Evolutionary conservation across 2,329 filamentous ascomycete genomes (phyloP).

Genomic region (Ophiostoma himal-ulmi): DNA sequence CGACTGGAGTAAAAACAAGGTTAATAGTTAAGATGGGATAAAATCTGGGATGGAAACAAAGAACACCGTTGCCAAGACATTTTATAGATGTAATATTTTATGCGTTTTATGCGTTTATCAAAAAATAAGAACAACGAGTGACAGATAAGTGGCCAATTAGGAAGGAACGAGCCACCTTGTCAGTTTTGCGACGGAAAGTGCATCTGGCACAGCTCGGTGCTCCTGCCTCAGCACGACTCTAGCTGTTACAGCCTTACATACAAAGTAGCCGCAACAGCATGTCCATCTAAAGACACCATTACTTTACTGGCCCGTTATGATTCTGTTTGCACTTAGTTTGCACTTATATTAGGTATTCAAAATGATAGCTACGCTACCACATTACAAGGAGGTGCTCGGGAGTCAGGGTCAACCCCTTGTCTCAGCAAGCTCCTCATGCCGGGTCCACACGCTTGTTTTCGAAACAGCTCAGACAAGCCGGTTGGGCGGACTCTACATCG

Average conservation of each 20-base stretch:
- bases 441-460: constrained; percentile 10
- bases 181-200: constrained; percentile 4
- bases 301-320: too few relatives aligned
- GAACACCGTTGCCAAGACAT: not conserved
- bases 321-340: too few relatives aligned
- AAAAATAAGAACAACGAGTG: not conserved
- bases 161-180: constrained; percentile 5
- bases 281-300: not conserved
- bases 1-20: not conserved
- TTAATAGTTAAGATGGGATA: not conserved
- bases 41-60: not conserved
- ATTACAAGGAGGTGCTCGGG: constrained; percentile 3
- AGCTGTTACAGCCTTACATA: not conserved
- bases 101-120: not conserved
- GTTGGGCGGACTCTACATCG: not conserved
- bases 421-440: constrained; percentile 7
- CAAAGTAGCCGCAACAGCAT: not conserved
- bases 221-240: not conserved
- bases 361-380: not conserved
- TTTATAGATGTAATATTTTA: not conserved
- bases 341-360: too few relatives aligned
- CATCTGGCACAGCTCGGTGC: not conserved
- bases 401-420: constrained; percentile 7
- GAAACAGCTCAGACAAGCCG: not conserved
- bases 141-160: not conserved